These are phyloP conservation scores for Kwoniella shandongensis DNA, from an alignment of 768 basidiomycete species.

Conservation along the genomic window DNA sequence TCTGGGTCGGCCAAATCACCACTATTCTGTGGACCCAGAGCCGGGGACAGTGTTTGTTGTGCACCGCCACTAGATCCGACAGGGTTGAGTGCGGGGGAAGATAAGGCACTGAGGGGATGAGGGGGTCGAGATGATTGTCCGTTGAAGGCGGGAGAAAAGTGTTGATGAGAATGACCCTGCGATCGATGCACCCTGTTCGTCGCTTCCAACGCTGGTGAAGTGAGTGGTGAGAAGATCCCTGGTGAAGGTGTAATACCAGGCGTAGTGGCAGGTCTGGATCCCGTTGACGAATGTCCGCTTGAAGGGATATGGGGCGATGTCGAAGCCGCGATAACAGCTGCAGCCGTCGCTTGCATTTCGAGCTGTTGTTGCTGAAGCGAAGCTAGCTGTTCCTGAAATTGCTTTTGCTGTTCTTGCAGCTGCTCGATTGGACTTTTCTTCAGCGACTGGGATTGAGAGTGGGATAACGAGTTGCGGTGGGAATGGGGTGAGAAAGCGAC, in stretches of 20 bases:
- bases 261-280: constrained; percentile 36
- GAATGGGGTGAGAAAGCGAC: constrained; percentile 16
- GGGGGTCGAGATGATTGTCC: constrained; percentile 23
- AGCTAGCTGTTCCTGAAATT: constrained; percentile 45
- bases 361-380: constrained; percentile 41
- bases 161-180: constrained; percentile 20
- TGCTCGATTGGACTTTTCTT: constrained; percentile 35
- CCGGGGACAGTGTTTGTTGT: constrained; percentile 50
- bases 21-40: constrained; percentile 38
- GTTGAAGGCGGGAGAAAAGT: constrained; percentile 22
- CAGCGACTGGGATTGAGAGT: constrained; percentile 2
- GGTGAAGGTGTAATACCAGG: constrained; percentile 42
- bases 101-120: constrained; percentile 39
- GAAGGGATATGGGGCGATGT: constrained; percentile 59
- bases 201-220: constrained; percentile 54
- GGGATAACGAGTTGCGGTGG: constrained; percentile 1
- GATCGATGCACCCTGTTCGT: constrained; percentile 12
- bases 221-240: constrained; percentile 55
- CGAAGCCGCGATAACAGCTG: constrained; percentile 51
- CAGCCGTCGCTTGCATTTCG: constrained; percentile 44
- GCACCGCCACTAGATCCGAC: constrained; percentile 42
- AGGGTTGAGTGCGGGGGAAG: constrained; percentile 45
- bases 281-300: constrained; percentile 56
- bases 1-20: constrained; percentile 39
- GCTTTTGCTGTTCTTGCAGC: constrained; percentile 48